These are phyloP conservation scores for Rhizopus sp. DNA, from an alignment of 371 early-diverging fungal species.

Conservation along the genomic window DNA sequence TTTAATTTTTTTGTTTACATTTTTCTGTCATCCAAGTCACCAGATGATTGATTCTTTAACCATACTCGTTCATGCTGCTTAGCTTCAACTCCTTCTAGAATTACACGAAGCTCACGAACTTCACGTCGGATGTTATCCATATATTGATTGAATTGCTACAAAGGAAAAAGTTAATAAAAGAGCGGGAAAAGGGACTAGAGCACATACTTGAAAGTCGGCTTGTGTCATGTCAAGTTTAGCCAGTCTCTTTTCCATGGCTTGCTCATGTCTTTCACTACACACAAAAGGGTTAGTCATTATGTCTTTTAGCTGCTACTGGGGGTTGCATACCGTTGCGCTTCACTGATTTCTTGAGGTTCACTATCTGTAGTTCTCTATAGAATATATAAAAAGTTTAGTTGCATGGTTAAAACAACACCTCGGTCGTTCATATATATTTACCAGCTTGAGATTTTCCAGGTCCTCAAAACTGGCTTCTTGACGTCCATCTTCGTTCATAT, in stretches of 20 bases:
- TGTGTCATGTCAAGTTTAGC: slow-evolving; percentile 72
- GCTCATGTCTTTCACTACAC: slow-evolving; percentile 65
- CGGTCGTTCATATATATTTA: slow-evolving; percentile 23
- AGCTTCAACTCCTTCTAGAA: slow-evolving; percentile 77
- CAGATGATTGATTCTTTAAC: slow-evolving; percentile 79
- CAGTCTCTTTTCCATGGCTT: slow-evolving; percentile 66
- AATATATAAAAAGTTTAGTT: slow-evolving; percentile 2
- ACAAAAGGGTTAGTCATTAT: neutral
- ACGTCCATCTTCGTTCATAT: slow-evolving; percentile 61
- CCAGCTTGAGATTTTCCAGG: slow-evolving; percentile 60
- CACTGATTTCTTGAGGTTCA: slow-evolving; percentile 48
- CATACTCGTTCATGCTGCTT: slow-evolving; percentile 85
- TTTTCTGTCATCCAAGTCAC: slow-evolving; percentile 84
- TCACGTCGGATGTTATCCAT: slow-evolving; percentile 70
- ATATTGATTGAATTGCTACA: slow-evolving; percentile 52
- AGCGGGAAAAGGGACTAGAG: neutral
- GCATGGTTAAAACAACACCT: neutral
- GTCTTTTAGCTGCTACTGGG: too few relatives aligned
- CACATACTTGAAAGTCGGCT: slow-evolving; percentile 59
- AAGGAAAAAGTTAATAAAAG: neutral
- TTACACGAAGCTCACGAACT: slow-evolving; percentile 75
- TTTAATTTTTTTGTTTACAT: slow-evolving; percentile 40
- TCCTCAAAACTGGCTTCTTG: slow-evolving; percentile 69
- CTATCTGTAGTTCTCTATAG: slow-evolving; percentile 49
- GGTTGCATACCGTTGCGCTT: slow-evolving; percentile 58